These are phyloP conservation scores for Mycocentrospora acerina DNA, from an alignment of 2,329 filamentous ascomycete genomes.

Conservation along the genomic window DNA sequence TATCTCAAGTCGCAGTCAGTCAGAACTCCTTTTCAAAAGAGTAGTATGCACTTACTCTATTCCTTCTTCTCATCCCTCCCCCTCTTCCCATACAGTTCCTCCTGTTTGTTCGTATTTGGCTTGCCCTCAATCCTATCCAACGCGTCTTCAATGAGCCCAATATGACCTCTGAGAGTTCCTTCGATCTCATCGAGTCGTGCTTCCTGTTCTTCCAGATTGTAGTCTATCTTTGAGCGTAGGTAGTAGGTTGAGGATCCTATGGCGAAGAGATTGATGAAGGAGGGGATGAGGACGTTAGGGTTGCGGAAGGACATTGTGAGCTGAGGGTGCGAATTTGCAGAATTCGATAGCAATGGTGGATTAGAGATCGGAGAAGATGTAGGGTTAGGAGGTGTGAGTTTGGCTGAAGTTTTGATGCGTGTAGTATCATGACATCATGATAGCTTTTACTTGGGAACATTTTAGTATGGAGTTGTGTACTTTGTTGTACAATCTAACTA, in stretches of 20 bases:
- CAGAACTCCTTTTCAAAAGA: no score
- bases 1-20: no score
- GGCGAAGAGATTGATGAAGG: slow-evolving; percentile 20
- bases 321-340: neutral
- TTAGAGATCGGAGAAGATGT: no score
- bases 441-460: slow-evolving; percentile 3
- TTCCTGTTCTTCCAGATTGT: slow-evolving; percentile 52
- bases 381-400: no score
- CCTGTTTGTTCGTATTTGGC: slow-evolving; percentile 34
- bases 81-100: slow-evolving; percentile 37
- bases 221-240: slow-evolving; percentile 40
- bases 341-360: no score
- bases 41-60: neutral
- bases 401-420: neutral
- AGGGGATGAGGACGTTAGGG: slow-evolving; percentile 9
- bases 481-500: no score
- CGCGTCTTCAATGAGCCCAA: slow-evolving; percentile 51
- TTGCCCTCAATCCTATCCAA: slow-evolving; percentile 49
- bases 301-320: slow-evolving; percentile 10
- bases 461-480: no score
- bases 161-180: slow-evolving; percentile 50
- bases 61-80: slow-evolving; percentile 20
- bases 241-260: slow-evolving; percentile 24
- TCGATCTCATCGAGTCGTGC: slow-evolving; percentile 52
- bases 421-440: slow-evolving; percentile 9